These are phyloP conservation scores for Eucalyptus globulus DNA, from an alignment of 345 rosid species.

Conservation along the genomic window DNA sequence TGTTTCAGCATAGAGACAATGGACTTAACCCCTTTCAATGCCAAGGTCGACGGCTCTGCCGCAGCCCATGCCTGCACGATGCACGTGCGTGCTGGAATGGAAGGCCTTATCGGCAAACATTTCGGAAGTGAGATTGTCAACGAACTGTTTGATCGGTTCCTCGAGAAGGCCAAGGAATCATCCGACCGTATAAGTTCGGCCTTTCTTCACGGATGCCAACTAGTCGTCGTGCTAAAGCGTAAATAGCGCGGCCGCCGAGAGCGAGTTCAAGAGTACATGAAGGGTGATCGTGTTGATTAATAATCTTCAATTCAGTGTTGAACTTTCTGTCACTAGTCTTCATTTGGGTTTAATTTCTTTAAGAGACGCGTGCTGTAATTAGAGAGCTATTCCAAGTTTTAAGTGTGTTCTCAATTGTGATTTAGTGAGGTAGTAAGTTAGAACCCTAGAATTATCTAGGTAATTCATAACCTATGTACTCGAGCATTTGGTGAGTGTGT, in stretches of 20 bases:
- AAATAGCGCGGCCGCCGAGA: background rate
- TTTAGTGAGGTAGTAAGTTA: background rate
- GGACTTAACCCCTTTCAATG: background rate
- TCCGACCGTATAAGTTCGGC: background rate
- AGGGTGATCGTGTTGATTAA: background rate
- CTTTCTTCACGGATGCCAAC: background rate
- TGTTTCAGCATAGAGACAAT: conserved; percentile 3
- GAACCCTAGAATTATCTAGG: background rate
- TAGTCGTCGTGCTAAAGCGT: background rate
- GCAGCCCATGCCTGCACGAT: background rate
- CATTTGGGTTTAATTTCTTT: background rate
- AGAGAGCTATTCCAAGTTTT: background rate
- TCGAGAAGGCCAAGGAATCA: background rate
- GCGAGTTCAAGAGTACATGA: background rate
- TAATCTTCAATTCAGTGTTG: background rate
- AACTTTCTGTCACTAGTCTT: background rate
- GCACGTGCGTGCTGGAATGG: background rate
- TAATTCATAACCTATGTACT: background rate
- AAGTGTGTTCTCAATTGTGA: background rate
- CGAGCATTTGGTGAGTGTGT: background rate
- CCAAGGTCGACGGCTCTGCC: background rate
- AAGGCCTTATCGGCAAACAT: background rate
- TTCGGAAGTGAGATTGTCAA: conserved; percentile 5
- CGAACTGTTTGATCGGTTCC: background rate
- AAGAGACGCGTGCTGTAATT: background rate